Conservation (phyloP, 306 rosid genomes). For the Cucumis cinereus region DNA sequence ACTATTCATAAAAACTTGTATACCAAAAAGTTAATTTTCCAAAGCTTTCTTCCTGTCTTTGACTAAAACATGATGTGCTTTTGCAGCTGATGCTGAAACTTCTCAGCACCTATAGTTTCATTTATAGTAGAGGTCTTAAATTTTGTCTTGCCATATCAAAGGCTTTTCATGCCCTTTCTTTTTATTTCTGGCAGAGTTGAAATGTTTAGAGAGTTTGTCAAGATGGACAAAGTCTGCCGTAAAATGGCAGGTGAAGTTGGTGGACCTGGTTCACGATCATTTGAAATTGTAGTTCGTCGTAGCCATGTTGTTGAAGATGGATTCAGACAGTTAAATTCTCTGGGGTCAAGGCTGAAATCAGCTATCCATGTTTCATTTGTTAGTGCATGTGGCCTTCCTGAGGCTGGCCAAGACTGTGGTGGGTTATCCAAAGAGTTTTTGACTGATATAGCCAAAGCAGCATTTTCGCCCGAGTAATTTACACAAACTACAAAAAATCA, state of each 20-base stretch:
- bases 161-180: constrained; percentile 13
- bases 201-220: constrained; percentile 89
- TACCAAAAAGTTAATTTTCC: no score
- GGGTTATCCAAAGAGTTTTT: constrained; percentile 92
- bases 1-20: no score
- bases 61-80: background rate
- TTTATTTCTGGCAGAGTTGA: constrained; percentile 56
- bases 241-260: constrained; percentile 93
- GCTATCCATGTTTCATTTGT: constrained; percentile 92
- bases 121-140: background rate
- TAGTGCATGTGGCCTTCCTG: constrained; percentile 94
- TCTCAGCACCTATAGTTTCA: background rate
- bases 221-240: constrained; percentile 85
- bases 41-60: background rate
- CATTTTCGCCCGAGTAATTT: constrained; percentile 84
- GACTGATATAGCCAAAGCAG: constrained; percentile 84
- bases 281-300: constrained; percentile 68
- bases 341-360: constrained; percentile 81
- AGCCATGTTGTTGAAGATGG: constrained; percentile 96
- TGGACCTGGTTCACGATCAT: constrained; percentile 72
- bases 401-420: constrained; percentile 98
- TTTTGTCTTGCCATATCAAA: background rate
- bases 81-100: background rate
- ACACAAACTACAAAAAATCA: constrained; percentile 4
- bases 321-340: constrained; percentile 68